Percentiles rank a stretch among this genome's conserved stretches.
Evolutionary conservation across 2,329 filamentous ascomycete genomes (phyloP).

Genomic region (Stagonosporopsis rhizophila): DNA sequence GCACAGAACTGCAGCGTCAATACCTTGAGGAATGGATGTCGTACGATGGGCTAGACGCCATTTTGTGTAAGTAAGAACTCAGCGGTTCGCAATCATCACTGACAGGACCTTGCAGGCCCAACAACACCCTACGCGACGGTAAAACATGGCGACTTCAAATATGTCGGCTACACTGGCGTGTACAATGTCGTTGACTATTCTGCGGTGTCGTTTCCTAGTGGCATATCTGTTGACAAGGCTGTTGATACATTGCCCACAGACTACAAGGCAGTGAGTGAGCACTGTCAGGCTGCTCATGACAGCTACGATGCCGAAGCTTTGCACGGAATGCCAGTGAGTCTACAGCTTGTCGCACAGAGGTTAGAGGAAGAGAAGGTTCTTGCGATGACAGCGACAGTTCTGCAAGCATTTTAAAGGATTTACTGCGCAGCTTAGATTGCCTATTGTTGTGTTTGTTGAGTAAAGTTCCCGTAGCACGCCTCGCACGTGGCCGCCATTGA

Average conservation of each 20-base stretch:
- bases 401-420: constrained; percentile 30
- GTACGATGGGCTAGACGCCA: constrained; percentile 53
- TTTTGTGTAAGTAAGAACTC: constrained; percentile 43
- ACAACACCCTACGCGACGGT: constrained; percentile 55
- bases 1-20: constrained; percentile 52
- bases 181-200: constrained; percentile 59
- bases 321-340: constrained; percentile 54
- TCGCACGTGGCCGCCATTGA: background rate
- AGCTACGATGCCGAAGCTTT: constrained; percentile 50
- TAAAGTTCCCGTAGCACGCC: background rate
- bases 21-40: constrained; percentile 57
- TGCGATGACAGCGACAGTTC: constrained; percentile 47
- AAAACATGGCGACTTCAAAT: constrained; percentile 53
- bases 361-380: constrained; percentile 55
- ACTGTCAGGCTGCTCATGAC: constrained; percentile 50
- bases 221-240: constrained; percentile 49
- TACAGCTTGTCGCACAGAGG: constrained; percentile 52
- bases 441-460: background rate
- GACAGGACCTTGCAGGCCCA: constrained; percentile 37
- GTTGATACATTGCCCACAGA: constrained; percentile 42
- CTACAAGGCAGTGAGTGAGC: constrained; percentile 43
- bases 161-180: constrained; percentile 57
- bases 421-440: background rate
- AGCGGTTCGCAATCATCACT: background rate
- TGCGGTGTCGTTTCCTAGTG: constrained; percentile 54